Base-by-base conservation (phyloP, 805 yeast species). In the Candida pseudoglaebosa region DNA sequence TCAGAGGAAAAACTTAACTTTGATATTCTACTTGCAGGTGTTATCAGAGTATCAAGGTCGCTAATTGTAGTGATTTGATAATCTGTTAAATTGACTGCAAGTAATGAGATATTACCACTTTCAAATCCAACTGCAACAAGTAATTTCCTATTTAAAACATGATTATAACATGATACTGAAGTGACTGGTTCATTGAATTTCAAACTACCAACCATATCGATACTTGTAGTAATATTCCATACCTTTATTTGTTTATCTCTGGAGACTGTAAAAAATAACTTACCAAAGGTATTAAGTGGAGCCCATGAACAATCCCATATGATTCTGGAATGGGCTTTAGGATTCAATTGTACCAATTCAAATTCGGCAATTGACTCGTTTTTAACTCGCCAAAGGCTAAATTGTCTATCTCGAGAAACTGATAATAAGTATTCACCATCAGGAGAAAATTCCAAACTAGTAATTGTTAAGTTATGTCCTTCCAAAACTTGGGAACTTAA, bases 231-330 rank as follows among this genome's bases (percentile, higher is more conserved):
- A 7, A 77, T 59, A 34, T 62, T 62, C 96, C 96, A 90, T 13
- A 81, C 64, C 53, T 84, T 86, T 36, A 90, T 57, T 2, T 79
- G 73, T 53, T 82, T 84, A 58, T 93, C 99, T 58, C 99, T 77
- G 2, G 95, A 82, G 0, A 83, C 95, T 0, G 97, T 90, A 12
- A 85, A 71, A 53, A 91, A 90, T n/a, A 57, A 56, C 17, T 44
- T 34, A 3, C 56, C 56, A 9, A 49, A 47, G 3, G 40, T 26
- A n/a, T 52, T 43, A 5, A 14, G 10, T 4, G 89, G 87, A 0
- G 81, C 66, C 96, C 97, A 93, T 28, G 84, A 76, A 56, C 91
- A 82, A 63, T 93, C 98, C 99, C 99, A 95, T 31, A 93, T 78
- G 50, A 93, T 91, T 60, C 97, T 78, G 2, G 83, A 61, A 55